Evolutionary conservation across 2,329 filamentous ascomycete species (phyloP), one percentile per base, ranked within the genome.

Genomic region (Chaetothyriales sp.): DNA sequence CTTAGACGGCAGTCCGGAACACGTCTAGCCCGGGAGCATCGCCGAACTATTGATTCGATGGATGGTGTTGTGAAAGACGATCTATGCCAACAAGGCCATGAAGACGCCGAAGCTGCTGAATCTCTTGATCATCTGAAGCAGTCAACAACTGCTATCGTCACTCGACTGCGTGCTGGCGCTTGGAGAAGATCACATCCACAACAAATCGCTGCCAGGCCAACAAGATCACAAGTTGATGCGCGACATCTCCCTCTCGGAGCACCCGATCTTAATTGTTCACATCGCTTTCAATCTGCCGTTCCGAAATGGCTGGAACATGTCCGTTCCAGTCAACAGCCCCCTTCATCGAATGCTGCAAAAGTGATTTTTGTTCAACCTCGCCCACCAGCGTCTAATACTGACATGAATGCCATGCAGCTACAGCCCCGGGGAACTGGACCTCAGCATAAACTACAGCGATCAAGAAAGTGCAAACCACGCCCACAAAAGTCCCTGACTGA

Each of bases 1-100:
- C 63, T 15, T 28, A 43, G 46, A 37, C 52, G 43, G 8, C 9
- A 4, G 9, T 20, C 22, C 4, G n/a, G 44, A 46, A 28, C 18
- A 9, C 10, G n/a, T 20, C 44, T 10, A 9, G 10, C 6, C 19
- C 19, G n/a, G 18, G 10, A 28, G n/a, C 19, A 20, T 13, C 8
- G 22, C n/a, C 9, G 10, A 10, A 28, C 4, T 20, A 46, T 46
- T 46, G 19, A 28, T 46, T n/a, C 10, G 44, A 46, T n/a, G 5
- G 22, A 20, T 15, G 22, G 1, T 9, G 6, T 28, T 46, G n/a
- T n/a, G 4, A 1, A 20, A 9, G 22, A 28, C n/a, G 19, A 28
- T 19, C 44, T 4, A 19, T 15, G 13, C 13, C 44, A 46, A 18
- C 8, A 46, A 28, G 19, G n/a, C 44, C 6, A 15, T 28, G 22